phyloP scores from a whole-genome alignment of 2,329 filamentous ascomycete genomes.

The Hirsutella minnesotensis region DNA sequence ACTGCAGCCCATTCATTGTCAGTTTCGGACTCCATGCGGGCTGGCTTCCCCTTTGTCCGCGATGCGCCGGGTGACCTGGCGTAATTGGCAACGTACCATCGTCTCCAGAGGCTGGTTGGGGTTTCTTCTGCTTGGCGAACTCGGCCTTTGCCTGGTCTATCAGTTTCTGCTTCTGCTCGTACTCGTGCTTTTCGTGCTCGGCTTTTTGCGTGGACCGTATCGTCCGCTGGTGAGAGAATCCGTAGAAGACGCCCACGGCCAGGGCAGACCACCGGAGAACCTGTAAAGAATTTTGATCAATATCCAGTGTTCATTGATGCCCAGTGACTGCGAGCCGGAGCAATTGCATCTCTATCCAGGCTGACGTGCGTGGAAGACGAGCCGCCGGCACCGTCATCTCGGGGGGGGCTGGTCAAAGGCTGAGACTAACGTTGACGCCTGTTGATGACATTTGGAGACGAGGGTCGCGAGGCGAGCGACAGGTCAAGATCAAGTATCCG shows the following conservation, averaged over 20 bases:
- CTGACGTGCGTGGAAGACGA: neutral
- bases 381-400: neutral
- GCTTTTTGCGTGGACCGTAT: constrained; percentile 62
- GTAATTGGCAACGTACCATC: constrained; percentile 16
- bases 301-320: no score
- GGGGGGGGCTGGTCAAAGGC: constrained; percentile 7
- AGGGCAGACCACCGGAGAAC: constrained; percentile 96
- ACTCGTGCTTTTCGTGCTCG: constrained; percentile 66
- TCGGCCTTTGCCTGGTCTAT: constrained; percentile 90
- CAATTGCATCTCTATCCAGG: neutral
- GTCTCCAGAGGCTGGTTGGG: constrained; percentile 21
- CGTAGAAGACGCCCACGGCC: constrained; percentile 85
- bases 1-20: constrained; percentile 13
- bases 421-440: constrained; percentile 52
- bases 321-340: no score
- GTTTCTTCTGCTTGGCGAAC: constrained; percentile 65
- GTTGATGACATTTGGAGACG: constrained; percentile 49
- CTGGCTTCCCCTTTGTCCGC: neutral
- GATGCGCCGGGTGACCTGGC: neutral
- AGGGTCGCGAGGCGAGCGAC: constrained; percentile 29
- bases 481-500: constrained; percentile 22
- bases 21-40: constrained; percentile 10
- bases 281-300: constrained; percentile 37
- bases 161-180: constrained; percentile 79
- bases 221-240: constrained; percentile 81